Evolutionary conservation across 176 grass and related monocot species (phyloP).

Genomic region (Echinochloa phyllopogon): DNA sequence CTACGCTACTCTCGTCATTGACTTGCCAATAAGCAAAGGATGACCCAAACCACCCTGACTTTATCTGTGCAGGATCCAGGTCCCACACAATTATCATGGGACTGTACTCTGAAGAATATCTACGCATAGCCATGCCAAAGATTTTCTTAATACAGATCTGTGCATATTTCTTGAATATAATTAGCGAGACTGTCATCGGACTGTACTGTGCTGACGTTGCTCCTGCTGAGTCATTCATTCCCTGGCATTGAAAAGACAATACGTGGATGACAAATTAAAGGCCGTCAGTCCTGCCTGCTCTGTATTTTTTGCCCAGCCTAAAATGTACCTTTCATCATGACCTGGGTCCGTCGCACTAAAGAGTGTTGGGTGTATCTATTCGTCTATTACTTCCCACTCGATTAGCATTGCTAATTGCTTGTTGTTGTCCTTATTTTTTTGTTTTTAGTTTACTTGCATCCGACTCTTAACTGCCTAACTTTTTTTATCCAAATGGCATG

Average conservation of each 20-base stretch:
- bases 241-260: conserved; percentile 13
- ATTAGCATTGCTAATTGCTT: neutral
- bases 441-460: neutral
- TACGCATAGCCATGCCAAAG: conserved; percentile 11
- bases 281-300: conserved; percentile 10
- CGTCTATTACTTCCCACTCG: neutral
- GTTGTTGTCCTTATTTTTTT: neutral
- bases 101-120: neutral
- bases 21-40: neutral
- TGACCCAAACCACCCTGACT: neutral
- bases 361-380: neutral
- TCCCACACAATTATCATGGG: neutral
- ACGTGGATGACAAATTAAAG: conserved; percentile 30
- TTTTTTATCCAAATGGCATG: conserved; percentile 12
- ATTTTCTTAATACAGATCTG: neutral
- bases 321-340: conserved; percentile 37
- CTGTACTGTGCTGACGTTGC: neutral
- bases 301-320: neutral
- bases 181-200: neutral
- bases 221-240: conserved; percentile 6
- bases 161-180: neutral
- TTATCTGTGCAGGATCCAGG: neutral
- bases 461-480: conserved; percentile 19
- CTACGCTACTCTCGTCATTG: neutral
- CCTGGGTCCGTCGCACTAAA: neutral